These are phyloP conservation scores for Plantago coronopus DNA, from an alignment of 305 asterid species.

Conservation along the genomic window DNA sequence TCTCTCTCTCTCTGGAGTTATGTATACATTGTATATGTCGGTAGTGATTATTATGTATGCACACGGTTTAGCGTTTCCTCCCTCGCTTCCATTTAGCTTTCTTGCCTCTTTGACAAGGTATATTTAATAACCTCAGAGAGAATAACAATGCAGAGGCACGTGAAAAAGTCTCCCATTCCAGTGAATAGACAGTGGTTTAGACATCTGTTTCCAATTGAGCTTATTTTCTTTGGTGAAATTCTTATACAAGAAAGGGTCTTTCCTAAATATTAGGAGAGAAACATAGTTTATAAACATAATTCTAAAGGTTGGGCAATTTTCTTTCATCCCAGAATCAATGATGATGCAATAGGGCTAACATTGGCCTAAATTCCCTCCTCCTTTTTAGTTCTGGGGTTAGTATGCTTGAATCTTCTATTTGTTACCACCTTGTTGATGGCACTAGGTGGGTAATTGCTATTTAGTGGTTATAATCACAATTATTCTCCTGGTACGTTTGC, in stretches of 20 bases:
- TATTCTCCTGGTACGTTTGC: too few species aligned
- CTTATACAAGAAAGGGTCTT: neutral
- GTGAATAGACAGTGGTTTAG: neutral
- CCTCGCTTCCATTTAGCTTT: neutral
- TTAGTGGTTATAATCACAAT: too few species aligned
- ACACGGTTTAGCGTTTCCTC: slow-evolving; percentile 1
- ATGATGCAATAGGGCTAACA: too few species aligned
- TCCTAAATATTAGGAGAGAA: slow-evolving; percentile 1
- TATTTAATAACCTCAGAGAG: neutral
- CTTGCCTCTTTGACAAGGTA: slow-evolving; percentile 3
- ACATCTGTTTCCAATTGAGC: slow-evolving; percentile 4
- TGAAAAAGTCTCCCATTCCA: slow-evolving; percentile 9
- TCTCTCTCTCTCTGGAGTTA: neutral
- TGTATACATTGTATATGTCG: slow-evolving; percentile 9
- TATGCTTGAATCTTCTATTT: too few species aligned
- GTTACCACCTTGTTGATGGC: too few species aligned
- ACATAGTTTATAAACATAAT: too few species aligned
- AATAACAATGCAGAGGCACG: slow-evolving; percentile 7
- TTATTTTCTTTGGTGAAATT: neutral
- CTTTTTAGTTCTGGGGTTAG: too few species aligned
- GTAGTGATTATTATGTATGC: slow-evolving; percentile 15
- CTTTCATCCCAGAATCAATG: too few species aligned
- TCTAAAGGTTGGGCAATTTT: too few species aligned
- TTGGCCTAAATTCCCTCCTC: too few species aligned
- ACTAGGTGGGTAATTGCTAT: too few species aligned